phyloP scores from a whole-genome alignment of 1,139 yeast genomes.

The Wickerhamomyces sp. region DNA sequence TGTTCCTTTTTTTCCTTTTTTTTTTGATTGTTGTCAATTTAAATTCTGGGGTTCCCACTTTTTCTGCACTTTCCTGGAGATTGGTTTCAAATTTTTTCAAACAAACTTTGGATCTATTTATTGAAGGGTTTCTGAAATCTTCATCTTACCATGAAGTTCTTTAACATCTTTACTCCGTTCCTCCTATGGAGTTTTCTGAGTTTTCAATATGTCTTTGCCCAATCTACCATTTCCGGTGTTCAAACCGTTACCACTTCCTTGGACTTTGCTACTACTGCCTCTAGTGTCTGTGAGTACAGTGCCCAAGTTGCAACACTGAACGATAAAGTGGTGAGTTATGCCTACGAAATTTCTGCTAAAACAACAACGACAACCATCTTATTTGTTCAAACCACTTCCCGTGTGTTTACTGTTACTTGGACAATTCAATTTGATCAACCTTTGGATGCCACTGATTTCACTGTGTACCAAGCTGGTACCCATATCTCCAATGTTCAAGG shows the following conservation, averaged over 20 bases:
- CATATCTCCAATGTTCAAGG: conserved; percentile 2
- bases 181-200: too few species aligned
- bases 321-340: not conserved
- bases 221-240: conserved; percentile 1
- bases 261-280: not conserved
- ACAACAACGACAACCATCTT: not conserved
- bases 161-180: too few species aligned
- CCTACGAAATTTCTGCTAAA: not conserved
- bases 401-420: conserved; percentile 2
- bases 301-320: conserved; percentile 1
- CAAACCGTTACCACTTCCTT: conserved; percentile 1
- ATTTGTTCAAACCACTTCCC: not conserved
- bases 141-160: too few species aligned
- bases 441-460: conserved; percentile 2
- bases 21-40: too few species aligned
- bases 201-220: too few species aligned
- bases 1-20: too few species aligned
- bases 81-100: too few species aligned
- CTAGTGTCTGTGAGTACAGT: not conserved
- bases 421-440: conserved; percentile 1
- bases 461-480: not conserved
- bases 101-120: too few species aligned
- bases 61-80: too few species aligned
- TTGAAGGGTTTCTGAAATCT: too few species aligned
- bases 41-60: too few species aligned